phyloP scores from a whole-genome alignment of 768 basidiomycete genomes.

The Kwoniella sp. region DNA sequence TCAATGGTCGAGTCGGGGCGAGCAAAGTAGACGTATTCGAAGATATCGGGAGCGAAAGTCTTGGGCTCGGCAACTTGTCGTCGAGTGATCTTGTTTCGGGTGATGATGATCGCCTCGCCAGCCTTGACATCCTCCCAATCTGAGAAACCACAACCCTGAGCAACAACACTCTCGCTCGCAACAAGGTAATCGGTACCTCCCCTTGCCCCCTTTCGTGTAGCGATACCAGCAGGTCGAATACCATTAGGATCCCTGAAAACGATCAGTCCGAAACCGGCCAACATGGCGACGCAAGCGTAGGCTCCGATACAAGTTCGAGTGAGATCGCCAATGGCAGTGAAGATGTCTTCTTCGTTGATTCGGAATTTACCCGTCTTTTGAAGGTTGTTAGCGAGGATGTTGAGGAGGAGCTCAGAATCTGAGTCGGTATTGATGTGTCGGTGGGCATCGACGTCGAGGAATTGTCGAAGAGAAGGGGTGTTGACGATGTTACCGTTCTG shows the following conservation, averaged over 20 bases:
- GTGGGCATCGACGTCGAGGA: constrained; percentile 93
- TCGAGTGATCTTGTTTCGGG: constrained; percentile 72
- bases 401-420: constrained; percentile 94
- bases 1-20: constrained; percentile 97
- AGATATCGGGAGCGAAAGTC: constrained; percentile 93
- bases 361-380: constrained; percentile 98
- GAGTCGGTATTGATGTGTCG: constrained; percentile 98
- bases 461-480: constrained; percentile 78
- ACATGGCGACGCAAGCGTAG: constrained; percentile 98
- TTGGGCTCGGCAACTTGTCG: constrained; percentile 68
- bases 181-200: constrained; percentile 84
- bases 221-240: constrained; percentile 90
- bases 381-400: constrained; percentile 95
- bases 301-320: constrained; percentile 88
- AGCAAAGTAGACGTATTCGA: constrained; percentile 98
- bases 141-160: constrained; percentile 84
- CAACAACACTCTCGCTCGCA: constrained; percentile 93
- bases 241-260: constrained; percentile 98
- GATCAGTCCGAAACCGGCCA: constrained; percentile 97
- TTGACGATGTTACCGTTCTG: constrained; percentile 99
- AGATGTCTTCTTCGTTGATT: constrained; percentile 99
- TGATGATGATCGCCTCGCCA: constrained; percentile 95
- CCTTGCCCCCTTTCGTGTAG: constrained; percentile 61
- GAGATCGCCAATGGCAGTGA: constrained; percentile 84
- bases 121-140: constrained; percentile 94